Evolutionary conservation across 2,329 filamentous ascomycete genomes (phyloP).

Genomic region (Pyrenophora graminea): DNA sequence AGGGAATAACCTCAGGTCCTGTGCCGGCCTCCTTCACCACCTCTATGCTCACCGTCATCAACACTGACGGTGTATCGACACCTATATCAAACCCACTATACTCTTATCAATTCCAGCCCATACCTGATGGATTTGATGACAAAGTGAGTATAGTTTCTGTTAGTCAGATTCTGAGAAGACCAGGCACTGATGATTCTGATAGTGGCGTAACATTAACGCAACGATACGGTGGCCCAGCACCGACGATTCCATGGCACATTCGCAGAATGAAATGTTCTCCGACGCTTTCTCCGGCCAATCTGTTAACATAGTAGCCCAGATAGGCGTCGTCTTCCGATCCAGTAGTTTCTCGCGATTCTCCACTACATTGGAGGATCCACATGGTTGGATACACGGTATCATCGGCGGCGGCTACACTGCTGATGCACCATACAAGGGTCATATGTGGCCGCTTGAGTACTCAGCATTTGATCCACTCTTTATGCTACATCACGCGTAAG

Average conservation of each 20-base stretch:
- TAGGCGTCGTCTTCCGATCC: conserved; percentile 9
- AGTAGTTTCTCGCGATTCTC: conserved; percentile 42
- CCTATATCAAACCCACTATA: conserved; percentile 37
- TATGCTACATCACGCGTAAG: conserved; percentile 48
- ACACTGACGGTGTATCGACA: conserved; percentile 18
- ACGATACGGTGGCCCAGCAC: conserved; percentile 42
- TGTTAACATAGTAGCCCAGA: conserved; percentile 46
- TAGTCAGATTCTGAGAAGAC: too few relatives aligned
- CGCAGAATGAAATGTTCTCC: conserved; percentile 20
- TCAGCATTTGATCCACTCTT: conserved; percentile 76
- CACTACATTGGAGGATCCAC: conserved; percentile 27
- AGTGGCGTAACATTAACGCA: conserved; percentile 31
- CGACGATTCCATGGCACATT: conserved; percentile 20
- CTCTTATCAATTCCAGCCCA: conserved; percentile 34
- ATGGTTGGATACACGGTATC: conserved; percentile 43
- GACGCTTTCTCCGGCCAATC: conserved; percentile 17
- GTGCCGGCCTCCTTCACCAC: conserved; percentile 34
- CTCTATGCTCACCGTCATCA: conserved; percentile 20
- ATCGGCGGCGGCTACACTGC: conserved; percentile 49
- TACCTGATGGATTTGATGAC: conserved; percentile 29
- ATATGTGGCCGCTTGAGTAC: conserved; percentile 72
- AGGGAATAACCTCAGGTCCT: conserved; percentile 21
- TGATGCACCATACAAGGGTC: conserved; percentile 51
- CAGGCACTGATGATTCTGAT: neutral
- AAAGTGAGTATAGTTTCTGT: conserved; percentile 16